These are phyloP conservation scores for Leptographium galeiforme DNA, from an alignment of 2,329 filamentous ascomycete genomes.

Conservation along the genomic window DNA sequence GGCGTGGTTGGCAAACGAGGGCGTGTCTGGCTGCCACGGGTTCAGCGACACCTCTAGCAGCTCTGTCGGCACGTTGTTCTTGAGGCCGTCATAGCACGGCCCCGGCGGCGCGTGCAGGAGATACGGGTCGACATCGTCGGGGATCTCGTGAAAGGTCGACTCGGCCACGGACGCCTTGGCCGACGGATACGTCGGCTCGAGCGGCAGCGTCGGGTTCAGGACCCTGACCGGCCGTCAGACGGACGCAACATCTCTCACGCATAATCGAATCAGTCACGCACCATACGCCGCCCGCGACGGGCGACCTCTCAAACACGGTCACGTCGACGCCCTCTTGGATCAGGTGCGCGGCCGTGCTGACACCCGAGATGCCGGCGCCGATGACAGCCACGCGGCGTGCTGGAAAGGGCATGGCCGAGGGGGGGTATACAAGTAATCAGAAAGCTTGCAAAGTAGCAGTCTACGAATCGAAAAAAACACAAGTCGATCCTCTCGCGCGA, in stretches of 20 bases:
- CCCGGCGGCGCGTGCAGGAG: slow-evolving; percentile 7
- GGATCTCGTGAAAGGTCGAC: slow-evolving; percentile 18
- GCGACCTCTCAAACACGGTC: slow-evolving; percentile 24
- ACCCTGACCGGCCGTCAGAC: neutral
- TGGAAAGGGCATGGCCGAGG: neutral
- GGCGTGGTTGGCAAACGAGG: slow-evolving; percentile 43
- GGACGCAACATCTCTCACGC: neutral
- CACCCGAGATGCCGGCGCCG: slow-evolving; percentile 27
- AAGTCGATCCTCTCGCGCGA: too few relatives aligned
- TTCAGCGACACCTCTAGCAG: slow-evolving; percentile 29
- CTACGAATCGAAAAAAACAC: too few relatives aligned
- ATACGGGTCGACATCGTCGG: slow-evolving; percentile 27
- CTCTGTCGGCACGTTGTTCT: slow-evolving; percentile 62
- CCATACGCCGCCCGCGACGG: slow-evolving; percentile 24
- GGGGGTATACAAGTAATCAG: neutral
- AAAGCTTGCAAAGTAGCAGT: neutral
- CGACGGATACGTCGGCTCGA: slow-evolving; percentile 20
- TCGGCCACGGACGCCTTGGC: slow-evolving; percentile 17
- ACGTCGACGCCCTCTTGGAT: slow-evolving; percentile 21
- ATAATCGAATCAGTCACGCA: neutral
- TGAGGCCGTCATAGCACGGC: slow-evolving; percentile 46
- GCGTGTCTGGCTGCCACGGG: slow-evolving; percentile 44
- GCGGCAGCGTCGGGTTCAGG: slow-evolving; percentile 18
- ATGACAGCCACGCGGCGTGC: slow-evolving; percentile 21
- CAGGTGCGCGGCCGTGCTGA: slow-evolving; percentile 23